Base-by-base conservation (phyloP, 495 filamentous ascomycete species). In the Pyrenula massariospora region DNA sequence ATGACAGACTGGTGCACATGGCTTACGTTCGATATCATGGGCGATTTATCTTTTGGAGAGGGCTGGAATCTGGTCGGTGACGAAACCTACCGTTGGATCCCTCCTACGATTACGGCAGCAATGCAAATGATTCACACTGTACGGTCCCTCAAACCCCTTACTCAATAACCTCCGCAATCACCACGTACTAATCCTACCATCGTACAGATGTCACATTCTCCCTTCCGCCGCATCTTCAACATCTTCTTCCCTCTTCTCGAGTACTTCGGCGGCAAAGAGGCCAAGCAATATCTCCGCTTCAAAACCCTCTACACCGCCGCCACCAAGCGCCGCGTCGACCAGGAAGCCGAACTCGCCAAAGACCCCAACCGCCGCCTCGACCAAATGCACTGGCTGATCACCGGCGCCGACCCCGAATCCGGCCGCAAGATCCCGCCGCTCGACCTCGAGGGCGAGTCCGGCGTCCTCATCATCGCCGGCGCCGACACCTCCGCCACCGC, bases 401-500 rank as follows among this genome's bases (percentile, higher is more conserved):
- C 78, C 52, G 79, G 79, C 12, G 77, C 76, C 51, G 79, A 84
- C 51, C 76, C 78, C 0, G 74, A 80, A 55, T 84, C 78, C 0
- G 85, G 84, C 52, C 72, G 78, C 54, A 83, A 84, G 0, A 5
- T 42, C 31, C 72, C 73, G 11, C 84, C 74, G 11, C 75, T 78
- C 1, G 86, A 91, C 59, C 73, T 89, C 8, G 8, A 52, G 8
- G 50, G 19, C n/a, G 50, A 52, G 10, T 21, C 19, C 8, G 8
- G 8, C 5, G 10, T 20, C 22, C 50, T 52, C 8, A 52, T 52
- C 22, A 5, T 24, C 19, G 31, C 31, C 31, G 63, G 60, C 59
- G 79, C 78, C 42, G 84, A 87, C 62, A 87, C 84, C 0, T 84
- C 80, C 1, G 78, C 80, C 12, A 83, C 77, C 2, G 77, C 81